phyloP scores from a whole-genome alignment of 306 rosid species.

The Senna siamea region DNA sequence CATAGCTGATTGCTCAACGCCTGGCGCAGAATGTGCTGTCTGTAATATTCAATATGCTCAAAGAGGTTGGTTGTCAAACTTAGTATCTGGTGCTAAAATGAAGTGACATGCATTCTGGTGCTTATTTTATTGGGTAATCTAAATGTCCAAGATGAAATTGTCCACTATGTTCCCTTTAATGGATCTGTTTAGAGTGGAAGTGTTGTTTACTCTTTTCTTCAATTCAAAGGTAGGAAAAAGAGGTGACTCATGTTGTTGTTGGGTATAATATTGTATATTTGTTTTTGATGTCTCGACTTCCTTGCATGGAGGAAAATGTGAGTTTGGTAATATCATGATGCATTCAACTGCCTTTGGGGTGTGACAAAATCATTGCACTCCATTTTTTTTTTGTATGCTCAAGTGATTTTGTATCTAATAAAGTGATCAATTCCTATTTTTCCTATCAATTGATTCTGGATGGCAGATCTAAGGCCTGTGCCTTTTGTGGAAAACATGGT shows the following conservation, averaged over 20 bases:
- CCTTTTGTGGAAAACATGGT: constrained; percentile 80
- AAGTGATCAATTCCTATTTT: neutral
- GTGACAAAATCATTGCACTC: neutral
- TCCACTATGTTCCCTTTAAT: neutral
- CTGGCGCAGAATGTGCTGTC: constrained; percentile 59
- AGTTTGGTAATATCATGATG: neutral
- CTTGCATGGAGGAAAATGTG: neutral
- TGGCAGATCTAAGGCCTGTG: constrained; percentile 63
- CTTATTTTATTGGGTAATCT: neutral
- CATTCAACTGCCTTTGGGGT: neutral
- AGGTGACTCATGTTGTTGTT: neutral
- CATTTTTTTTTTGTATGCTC: neutral
- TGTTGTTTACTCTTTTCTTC: neutral
- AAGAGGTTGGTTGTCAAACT: constrained; percentile 45
- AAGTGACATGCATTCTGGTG: neutral
- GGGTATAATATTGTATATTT: neutral
- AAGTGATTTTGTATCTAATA: neutral
- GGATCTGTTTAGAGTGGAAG: neutral
- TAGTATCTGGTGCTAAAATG: neutral
- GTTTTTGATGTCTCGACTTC: neutral
- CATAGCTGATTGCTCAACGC: constrained; percentile 41
- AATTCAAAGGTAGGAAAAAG: neutral
- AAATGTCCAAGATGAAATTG: neutral
- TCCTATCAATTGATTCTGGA: constrained; percentile 13
- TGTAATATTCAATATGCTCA: constrained; percentile 55